These are phyloP conservation scores for Sclerotinia spermophila DNA, from an alignment of 2,329 filamentous ascomycete genomes.

Conservation along the genomic window DNA sequence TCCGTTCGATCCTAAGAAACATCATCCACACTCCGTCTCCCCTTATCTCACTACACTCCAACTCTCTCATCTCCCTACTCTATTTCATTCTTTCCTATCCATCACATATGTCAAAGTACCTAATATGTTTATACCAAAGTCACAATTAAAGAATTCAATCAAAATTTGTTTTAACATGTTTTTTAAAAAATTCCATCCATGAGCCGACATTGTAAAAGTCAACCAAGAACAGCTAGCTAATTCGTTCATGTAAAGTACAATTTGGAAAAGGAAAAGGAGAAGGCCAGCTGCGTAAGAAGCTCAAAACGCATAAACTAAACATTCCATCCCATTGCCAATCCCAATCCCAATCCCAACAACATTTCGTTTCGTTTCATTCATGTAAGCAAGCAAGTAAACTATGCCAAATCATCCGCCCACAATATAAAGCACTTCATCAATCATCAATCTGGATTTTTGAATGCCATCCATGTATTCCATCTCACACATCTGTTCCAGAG, in stretches of 20 bases:
- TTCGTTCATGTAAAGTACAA: conserved; percentile 2
- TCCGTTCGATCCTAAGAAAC: no score
- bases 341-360: neutral
- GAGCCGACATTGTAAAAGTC: neutral
- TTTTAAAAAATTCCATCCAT: neutral
- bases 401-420: neutral
- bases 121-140: neutral
- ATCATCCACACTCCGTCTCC: no score
- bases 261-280: conserved; percentile 9
- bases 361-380: conserved; percentile 2
- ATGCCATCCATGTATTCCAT: neutral
- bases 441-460: conserved; percentile 1
- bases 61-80: neutral
- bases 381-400: neutral
- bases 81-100: no score
- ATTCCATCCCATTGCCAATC: neutral
- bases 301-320: neutral
- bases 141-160: neutral
- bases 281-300: conserved; percentile 6
- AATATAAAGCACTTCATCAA: conserved; percentile 5
- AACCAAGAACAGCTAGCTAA: neutral
- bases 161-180: neutral
- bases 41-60: no score
- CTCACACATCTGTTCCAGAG: neutral
- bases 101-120: neutral